Percentiles rank a stretch among this genome's conserved stretches.
Evolutionary conservation across 495 filamentous ascomycete genomes (phyloP).

Genomic region (Aspergillus affinis): DNA sequence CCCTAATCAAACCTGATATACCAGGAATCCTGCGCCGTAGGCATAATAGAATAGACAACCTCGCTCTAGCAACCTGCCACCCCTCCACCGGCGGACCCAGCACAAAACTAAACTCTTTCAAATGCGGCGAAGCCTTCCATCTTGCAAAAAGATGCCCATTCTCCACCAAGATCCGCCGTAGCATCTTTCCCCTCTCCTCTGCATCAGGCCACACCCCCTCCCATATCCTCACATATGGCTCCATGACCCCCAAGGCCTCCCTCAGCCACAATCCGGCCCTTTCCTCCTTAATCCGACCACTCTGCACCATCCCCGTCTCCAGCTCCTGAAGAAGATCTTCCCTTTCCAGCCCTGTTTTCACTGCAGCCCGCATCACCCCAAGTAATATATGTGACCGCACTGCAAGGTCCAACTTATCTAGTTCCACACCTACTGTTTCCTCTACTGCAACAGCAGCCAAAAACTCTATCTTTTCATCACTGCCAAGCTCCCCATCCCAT

Average conservation of each 20-base stretch:
- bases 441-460: constrained; percentile 27
- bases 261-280: constrained; percentile 23
- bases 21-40: no score
- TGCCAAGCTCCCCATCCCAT: constrained; percentile 26
- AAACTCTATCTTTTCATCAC: constrained; percentile 28
- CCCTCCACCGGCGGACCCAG: constrained; percentile 19
- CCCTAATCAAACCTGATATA: neutral
- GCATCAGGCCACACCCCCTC: constrained; percentile 26
- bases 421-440: constrained; percentile 20
- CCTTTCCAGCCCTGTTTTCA: constrained; percentile 19
- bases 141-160: constrained; percentile 30
- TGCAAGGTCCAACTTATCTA: constrained; percentile 26
- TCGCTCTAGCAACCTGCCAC: no score
- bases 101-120: constrained; percentile 27
- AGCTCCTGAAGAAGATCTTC: constrained; percentile 23
- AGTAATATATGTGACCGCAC: constrained; percentile 28
- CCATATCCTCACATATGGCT: constrained; percentile 27
- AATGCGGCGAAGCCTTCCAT: constrained; percentile 22
- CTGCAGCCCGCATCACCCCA: constrained; percentile 26
- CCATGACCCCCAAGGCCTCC: constrained; percentile 25
- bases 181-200: constrained; percentile 22
- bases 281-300: constrained; percentile 21
- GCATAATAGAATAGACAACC: no score
- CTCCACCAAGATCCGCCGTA: constrained; percentile 28
- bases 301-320: constrained; percentile 24